These are phyloP conservation scores for Henckelia pumila DNA, from an alignment of 257 asterid genomes.

Conservation along the genomic window DNA sequence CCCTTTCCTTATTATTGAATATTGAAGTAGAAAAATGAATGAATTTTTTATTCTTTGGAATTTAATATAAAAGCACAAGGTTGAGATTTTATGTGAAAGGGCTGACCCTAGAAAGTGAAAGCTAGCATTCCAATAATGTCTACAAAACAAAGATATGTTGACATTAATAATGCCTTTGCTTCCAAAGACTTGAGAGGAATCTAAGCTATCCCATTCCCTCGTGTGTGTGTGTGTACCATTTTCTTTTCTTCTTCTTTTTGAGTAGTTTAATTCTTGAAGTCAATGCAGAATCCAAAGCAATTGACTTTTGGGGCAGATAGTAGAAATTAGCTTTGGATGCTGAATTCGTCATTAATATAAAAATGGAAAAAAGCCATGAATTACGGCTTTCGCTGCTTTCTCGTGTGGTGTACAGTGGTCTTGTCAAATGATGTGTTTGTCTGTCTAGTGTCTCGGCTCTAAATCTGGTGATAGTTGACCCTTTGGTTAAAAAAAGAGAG, in stretches of 20 bases:
- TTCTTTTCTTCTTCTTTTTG: constrained; percentile 25
- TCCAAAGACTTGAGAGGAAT: constrained; percentile 25
- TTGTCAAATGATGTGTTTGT: constrained; percentile 6
- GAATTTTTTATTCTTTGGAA: too few species aligned
- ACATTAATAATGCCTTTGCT: constrained; percentile 18
- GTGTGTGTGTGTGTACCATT: too few species aligned
- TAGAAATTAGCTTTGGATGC: too few species aligned
- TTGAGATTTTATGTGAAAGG: constrained; percentile 23
- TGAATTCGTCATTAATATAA: constrained; percentile 20
- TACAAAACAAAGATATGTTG: constrained; percentile 22
- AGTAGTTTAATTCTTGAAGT: constrained; percentile 32
- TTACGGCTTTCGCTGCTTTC: constrained; percentile 39
- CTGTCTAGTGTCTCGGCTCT: background rate
- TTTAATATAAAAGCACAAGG: background rate
- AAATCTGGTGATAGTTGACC: too few species aligned
- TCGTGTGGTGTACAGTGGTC: constrained; percentile 25
- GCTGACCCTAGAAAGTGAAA: constrained; percentile 43
- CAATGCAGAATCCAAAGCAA: constrained; percentile 59
- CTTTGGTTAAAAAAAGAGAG: too few species aligned
- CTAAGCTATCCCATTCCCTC: too few species aligned
- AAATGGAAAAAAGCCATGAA: constrained; percentile 44
- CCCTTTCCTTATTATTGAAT: too few species aligned
- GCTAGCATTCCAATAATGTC: constrained; percentile 27
- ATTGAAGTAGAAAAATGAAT: too few species aligned
- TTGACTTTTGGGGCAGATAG: constrained; percentile 43